Percentiles rank a stretch among this genome's conserved stretches.
Conservation (phyloP, 78 protist genomes). For the Chrysochromulina tobinii region DNA sequence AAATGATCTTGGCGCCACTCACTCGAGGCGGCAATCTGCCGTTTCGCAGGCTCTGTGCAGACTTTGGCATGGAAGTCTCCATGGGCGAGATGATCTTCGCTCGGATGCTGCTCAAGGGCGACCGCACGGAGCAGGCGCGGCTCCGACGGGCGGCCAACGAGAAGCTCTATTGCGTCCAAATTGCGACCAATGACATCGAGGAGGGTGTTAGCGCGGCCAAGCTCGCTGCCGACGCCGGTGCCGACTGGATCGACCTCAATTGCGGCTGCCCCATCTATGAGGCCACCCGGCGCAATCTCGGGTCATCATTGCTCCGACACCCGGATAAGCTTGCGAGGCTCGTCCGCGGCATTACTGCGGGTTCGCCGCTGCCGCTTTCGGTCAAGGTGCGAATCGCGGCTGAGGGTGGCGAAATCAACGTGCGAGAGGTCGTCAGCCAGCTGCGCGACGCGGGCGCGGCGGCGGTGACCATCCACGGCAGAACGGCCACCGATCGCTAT, state of each 20-base stretch:
- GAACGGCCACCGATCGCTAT: constrained; percentile 86
- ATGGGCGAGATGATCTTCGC: constrained; percentile 21
- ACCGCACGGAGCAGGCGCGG: background rate
- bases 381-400: constrained; percentile 88
- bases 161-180: constrained; percentile 90
- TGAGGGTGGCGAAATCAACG: constrained; percentile 47
- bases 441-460: constrained; percentile 75
- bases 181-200: constrained; percentile 70
- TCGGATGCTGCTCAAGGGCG: background rate
- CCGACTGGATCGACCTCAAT: constrained; percentile 92
- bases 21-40: constrained; percentile 99
- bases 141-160: constrained; percentile 65
- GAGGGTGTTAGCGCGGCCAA: background rate
- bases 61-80: background rate
- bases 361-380: constrained; percentile 63
- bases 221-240: background rate
- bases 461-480: constrained; percentile 70
- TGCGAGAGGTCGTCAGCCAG: constrained; percentile 62
- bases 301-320: constrained; percentile 75
- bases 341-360: constrained; percentile 16
- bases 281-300: constrained; percentile 52
- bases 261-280: constrained; percentile 94
- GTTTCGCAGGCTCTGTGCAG: constrained; percentile 77
- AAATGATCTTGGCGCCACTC: constrained; percentile 93
- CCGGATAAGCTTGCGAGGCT: constrained; percentile 38